Evolutionary conservation across 2,329 filamentous ascomycete genomes (phyloP).

Genomic region (Paraphaeosphaeria sporulosa): DNA sequence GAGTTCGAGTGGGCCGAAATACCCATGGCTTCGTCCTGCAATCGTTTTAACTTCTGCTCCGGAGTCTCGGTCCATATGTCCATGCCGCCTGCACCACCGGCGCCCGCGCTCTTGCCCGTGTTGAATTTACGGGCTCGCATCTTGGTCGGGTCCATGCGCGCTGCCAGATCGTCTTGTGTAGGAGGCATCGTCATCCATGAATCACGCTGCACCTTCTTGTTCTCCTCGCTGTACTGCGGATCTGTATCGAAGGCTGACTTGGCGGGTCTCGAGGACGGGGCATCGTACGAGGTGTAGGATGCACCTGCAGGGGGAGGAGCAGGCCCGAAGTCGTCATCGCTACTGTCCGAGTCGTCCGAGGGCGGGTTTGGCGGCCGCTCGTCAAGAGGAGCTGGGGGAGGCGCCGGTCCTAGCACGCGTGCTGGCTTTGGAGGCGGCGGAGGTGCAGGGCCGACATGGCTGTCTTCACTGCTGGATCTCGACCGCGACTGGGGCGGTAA

Average conservation of each 20-base stretch:
- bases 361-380: slow-evolving; percentile 54
- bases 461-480: slow-evolving; percentile 35
- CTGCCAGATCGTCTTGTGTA: slow-evolving; percentile 58
- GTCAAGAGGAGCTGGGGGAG: slow-evolving; percentile 59
- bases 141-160: slow-evolving; percentile 82
- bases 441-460: slow-evolving; percentile 42
- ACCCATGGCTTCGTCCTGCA: slow-evolving; percentile 84
- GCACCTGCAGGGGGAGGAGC: slow-evolving; percentile 49
- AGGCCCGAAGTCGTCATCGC: slow-evolving; percentile 57
- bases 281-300: slow-evolving; percentile 20
- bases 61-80: slow-evolving; percentile 91
- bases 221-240: slow-evolving; percentile 36
- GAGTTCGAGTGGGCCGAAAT: slow-evolving; percentile 58
- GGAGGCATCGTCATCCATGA: slow-evolving; percentile 66
- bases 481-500: slow-evolving; percentile 55
- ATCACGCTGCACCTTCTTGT: slow-evolving; percentile 71
- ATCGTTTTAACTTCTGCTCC: slow-evolving; percentile 80
- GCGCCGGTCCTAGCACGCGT: slow-evolving; percentile 61
- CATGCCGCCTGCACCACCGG: slow-evolving; percentile 54
- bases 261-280: slow-evolving; percentile 13
- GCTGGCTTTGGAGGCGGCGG: slow-evolving; percentile 53
- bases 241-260: slow-evolving; percentile 45
- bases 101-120: slow-evolving; percentile 67
- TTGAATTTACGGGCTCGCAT: slow-evolving; percentile 84
- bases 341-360: slow-evolving; percentile 44